Base-by-base conservation (phyloP, 441 rosid genomes). In the Gossypium lobatum region DNA sequence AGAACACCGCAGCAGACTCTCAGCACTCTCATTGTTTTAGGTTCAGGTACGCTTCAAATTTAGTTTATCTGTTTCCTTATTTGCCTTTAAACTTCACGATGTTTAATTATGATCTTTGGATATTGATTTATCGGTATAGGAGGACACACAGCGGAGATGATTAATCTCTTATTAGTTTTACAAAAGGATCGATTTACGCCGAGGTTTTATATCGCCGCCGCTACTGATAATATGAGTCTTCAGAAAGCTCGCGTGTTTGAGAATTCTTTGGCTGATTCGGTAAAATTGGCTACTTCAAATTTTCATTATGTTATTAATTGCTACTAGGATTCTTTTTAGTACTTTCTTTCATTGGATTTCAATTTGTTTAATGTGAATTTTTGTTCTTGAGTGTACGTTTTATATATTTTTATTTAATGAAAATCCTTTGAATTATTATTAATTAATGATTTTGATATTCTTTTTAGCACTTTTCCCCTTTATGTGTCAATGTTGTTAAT, bases 121-220 rank as follows among this genome's bases (percentile, higher is more conserved):
- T 17, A 79, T 6, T 71, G 72, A 62, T 72, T 52, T 71, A 9
- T 70, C 70, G 64, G 37, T 46, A 68, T 45, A 91, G 95, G 98
- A 5, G 98, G 98, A 7, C 98, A 95, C 79, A 93, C 97, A 2
- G 97, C 98, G 37, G 97, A 93, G 89, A 95, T 95, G 95, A 81
- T 93, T 77, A 86, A 89, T 77, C 85, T 95, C 20, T 78, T 91
- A 78, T 85, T 86, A 63, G 86, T 77, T 61, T 67, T 95, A 77
- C 88, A 79, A 4, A 88, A 77, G 77, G 90, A 86, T 42, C 82
- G 89, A 75, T 91, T 83, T 83, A 52, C 81, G 3, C 98, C 97
- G 2, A 81, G 98, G 77, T 89, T 76, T 79, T 93, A 91, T 72
- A 79, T 95, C 26, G 95, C 97, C 17, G 98, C 98, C 9, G 89